These are phyloP conservation scores for Cicer chorassanicum DNA, from an alignment of 306 rosid genomes.

Conservation along the genomic window DNA sequence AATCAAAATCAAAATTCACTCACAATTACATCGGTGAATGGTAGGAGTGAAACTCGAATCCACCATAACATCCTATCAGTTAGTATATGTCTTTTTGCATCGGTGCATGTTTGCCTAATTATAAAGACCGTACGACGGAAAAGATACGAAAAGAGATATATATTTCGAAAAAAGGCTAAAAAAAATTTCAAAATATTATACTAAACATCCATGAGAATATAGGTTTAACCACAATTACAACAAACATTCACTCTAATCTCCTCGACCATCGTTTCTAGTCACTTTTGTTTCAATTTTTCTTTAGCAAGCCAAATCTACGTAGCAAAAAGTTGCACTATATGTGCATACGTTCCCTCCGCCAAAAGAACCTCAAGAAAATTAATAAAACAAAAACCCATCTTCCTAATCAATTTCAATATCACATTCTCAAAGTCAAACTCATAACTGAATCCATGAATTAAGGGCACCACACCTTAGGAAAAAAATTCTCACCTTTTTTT, in stretches of 20 bases:
- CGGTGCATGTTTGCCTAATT: too few species aligned
- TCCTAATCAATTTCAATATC: conserved; percentile 28
- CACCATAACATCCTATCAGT: too few species aligned
- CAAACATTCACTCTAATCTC: conserved; percentile 13
- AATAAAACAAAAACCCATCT: background rate
- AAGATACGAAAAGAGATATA: too few species aligned
- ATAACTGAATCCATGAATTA: conserved; percentile 37
- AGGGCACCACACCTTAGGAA: conserved; percentile 39
- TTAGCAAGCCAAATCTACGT: conserved; percentile 49
- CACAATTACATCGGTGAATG: too few species aligned
- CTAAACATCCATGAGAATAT: background rate
- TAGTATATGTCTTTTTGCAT: too few species aligned
- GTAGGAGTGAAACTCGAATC: too few species aligned
- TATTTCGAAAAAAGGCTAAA: too few species aligned
- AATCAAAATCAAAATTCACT: too few species aligned
- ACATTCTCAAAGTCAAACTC: conserved; percentile 15
- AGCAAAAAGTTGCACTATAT: conserved; percentile 45
- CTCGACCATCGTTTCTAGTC: background rate
- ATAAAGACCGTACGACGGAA: too few species aligned
- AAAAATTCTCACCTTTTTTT: conserved; percentile 13
- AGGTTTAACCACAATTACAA: conserved; percentile 28
- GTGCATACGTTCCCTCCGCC: conserved; percentile 46
- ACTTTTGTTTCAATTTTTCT: background rate
- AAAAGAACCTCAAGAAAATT: background rate
- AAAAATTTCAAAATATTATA: background rate